Percentiles rank a stretch among this genome's conserved stretches.
Conservation (phyloP, 2,329 filamentous ascomycete species). For the Sclerotinia subarctica region DNA sequence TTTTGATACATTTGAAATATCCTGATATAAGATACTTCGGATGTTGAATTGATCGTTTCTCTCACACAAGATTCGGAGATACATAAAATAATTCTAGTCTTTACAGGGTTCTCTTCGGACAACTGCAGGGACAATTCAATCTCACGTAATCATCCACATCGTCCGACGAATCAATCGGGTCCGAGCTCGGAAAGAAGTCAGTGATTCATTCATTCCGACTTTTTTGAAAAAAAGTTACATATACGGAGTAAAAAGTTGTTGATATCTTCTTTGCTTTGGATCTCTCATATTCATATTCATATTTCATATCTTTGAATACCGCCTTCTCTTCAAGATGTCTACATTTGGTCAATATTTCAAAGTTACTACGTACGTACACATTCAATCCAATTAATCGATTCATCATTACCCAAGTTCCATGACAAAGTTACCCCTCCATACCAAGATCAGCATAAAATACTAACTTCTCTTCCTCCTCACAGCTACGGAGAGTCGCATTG, state of each 20-base stretch:
- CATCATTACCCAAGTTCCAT: not conserved
- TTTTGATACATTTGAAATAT: not conserved
- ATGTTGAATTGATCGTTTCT: not conserved
- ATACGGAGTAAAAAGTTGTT: not conserved
- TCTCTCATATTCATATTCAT: not conserved
- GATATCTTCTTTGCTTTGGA: conserved; percentile 9
- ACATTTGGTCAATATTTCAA: conserved; percentile 81
- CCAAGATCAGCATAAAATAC: conserved; percentile 5
- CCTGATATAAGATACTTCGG: not conserved
- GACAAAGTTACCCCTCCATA: conserved; percentile 4
- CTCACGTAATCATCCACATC: conserved; percentile 11
- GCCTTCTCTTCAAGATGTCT: conserved; percentile 59
- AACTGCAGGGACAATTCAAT: not conserved
- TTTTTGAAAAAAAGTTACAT: not conserved
- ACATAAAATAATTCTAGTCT: not conserved
- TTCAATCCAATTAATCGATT: conserved; percentile 16
- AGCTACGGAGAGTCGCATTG: conserved; percentile 83
- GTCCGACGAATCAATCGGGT: conserved; percentile 14
- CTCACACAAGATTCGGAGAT: not conserved
- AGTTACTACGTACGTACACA: conserved; percentile 62
- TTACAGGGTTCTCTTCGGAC: not conserved
- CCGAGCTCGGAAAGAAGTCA: conserved; percentile 31
- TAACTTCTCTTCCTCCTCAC: conserved; percentile 8
- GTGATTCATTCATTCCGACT: conserved; percentile 29
- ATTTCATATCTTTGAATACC: not conserved